A percentile compares a stretch with the other conserved stretches of the same genome.
Conservation (phyloP, 805 yeast species). For the Cyberlindnera xylosilytica region DNA sequence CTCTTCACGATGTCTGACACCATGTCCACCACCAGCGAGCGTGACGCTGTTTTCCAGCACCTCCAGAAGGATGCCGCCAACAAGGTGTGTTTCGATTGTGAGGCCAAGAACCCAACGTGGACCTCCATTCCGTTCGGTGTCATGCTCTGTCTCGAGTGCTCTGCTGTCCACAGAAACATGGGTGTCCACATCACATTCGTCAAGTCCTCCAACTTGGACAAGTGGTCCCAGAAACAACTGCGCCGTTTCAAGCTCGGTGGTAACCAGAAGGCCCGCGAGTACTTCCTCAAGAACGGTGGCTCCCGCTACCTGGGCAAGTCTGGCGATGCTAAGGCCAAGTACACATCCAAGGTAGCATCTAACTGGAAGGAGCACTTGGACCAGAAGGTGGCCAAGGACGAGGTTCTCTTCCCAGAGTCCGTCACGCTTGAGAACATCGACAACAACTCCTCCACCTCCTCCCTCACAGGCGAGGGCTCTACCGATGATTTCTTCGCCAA, state of each 20-base stretch:
- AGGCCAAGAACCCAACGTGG: slow-evolving; percentile 96
- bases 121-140: slow-evolving; percentile 96
- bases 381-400: slow-evolving; percentile 64
- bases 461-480: slow-evolving; percentile 32
- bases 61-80: slow-evolving; percentile 59
- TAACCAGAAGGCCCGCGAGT: slow-evolving; percentile 81
- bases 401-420: slow-evolving; percentile 64
- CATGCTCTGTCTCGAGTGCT: slow-evolving; percentile 88
- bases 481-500: slow-evolving; percentile 87
- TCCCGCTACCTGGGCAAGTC: slow-evolving; percentile 56
- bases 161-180: slow-evolving; percentile 91
- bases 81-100: slow-evolving; percentile 89
- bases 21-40: slow-evolving; percentile 21
- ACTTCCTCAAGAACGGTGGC: slow-evolving; percentile 82
- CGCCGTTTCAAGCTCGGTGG: slow-evolving; percentile 95
- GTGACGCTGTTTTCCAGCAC: slow-evolving; percentile 22
- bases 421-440: slow-evolving; percentile 59
- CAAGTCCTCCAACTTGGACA: slow-evolving; percentile 85
- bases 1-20: slow-evolving; percentile 12
- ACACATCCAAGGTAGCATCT: slow-evolving; percentile 75
- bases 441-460: slow-evolving; percentile 32
- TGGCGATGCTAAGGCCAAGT: slow-evolving; percentile 70
- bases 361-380: slow-evolving; percentile 79
- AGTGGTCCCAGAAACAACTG: slow-evolving; percentile 89
- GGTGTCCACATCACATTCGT: slow-evolving; percentile 97